Evolutionary conservation across 169 alveolate species (phyloP).

Genomic region (Amoebophrya sp.): DNA sequence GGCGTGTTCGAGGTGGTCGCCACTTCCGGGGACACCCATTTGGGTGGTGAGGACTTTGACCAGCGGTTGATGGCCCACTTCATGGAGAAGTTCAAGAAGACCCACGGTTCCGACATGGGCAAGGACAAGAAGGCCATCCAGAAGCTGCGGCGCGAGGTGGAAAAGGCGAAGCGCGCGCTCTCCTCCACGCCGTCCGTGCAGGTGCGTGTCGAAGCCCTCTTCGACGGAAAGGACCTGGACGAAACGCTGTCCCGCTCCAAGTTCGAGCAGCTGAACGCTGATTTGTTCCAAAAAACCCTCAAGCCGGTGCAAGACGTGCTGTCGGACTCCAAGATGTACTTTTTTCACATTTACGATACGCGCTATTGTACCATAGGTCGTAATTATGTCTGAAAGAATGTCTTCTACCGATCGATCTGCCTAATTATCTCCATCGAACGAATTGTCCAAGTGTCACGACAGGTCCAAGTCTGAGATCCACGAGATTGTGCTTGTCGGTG

Average conservation of each 20-base stretch:
- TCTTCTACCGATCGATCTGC: too few relatives aligned
- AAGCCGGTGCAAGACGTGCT: constrained; percentile 68
- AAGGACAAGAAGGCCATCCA: constrained; percentile 87
- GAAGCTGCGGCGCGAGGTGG: constrained; percentile 93
- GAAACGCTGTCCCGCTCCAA: constrained; percentile 74
- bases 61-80: constrained; percentile 92
- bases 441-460: too few relatives aligned
- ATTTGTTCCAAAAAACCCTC: constrained; percentile 64
- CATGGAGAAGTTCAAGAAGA: constrained; percentile 79
- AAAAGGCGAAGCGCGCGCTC: constrained; percentile 90
- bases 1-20: constrained; percentile 97
- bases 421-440: too few relatives aligned
- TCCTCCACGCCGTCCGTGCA: constrained; percentile 67
- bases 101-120: constrained; percentile 75
- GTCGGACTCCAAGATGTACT: constrained; percentile 47
- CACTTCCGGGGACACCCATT: constrained; percentile 96
- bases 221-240: constrained; percentile 64
- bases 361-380: too few relatives aligned
- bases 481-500: constrained; percentile 92
- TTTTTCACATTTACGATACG: too few relatives aligned
- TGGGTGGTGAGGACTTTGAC: constrained; percentile 98
- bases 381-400: too few relatives aligned
- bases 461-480: constrained; percentile 58
- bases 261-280: constrained; percentile 68
- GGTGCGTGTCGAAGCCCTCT: constrained; percentile 66